phyloP scores from a whole-genome alignment of 352 stramenopile genomes.

The Globisporangium mamillatum region DNA sequence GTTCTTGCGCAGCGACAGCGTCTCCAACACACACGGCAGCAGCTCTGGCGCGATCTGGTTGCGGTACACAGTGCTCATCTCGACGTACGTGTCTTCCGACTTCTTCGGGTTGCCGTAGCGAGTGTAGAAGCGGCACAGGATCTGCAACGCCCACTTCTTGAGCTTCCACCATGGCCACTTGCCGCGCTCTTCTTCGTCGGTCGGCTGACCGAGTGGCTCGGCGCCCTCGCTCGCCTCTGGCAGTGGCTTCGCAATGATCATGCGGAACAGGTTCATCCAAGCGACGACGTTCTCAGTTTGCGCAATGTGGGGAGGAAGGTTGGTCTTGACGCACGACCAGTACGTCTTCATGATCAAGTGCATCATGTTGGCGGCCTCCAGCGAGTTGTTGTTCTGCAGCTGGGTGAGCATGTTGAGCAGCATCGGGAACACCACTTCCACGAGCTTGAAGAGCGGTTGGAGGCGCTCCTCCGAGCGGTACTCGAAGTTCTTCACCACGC shows the following conservation, averaged over 20 bases:
- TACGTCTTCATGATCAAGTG: slow-evolving; percentile 98
- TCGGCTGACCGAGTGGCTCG: slow-evolving; percentile 87
- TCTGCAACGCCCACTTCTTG: slow-evolving; percentile 98
- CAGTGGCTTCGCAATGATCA: slow-evolving; percentile 89
- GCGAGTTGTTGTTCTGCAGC: slow-evolving; percentile 73
- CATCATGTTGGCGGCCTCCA: slow-evolving; percentile 94
- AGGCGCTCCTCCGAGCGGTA: slow-evolving; percentile 92
- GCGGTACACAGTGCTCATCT: slow-evolving; percentile 94
- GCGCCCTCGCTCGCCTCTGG: slow-evolving; percentile 82
- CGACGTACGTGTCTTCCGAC: slow-evolving; percentile 83
- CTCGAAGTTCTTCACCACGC: slow-evolving; percentile 98
- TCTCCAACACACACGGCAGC: slow-evolving; percentile 84
- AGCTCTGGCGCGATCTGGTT: slow-evolving; percentile 90
- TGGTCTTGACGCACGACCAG: slow-evolving; percentile 96
- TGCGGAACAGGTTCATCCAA: slow-evolving; percentile 91
- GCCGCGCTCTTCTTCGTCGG: slow-evolving; percentile 89
- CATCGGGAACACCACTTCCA: slow-evolving; percentile 91
- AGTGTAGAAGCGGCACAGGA: slow-evolving; percentile 96
- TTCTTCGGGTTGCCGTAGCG: slow-evolving; percentile 97
- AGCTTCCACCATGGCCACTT: slow-evolving; percentile 97
- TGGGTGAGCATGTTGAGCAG: slow-evolving; percentile 90
- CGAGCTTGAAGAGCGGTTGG: slow-evolving; percentile 90
- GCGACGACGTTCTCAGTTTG: slow-evolving; percentile 87
- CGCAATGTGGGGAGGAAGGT: slow-evolving; percentile 82
- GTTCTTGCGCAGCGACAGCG: slow-evolving; percentile 90